Evolutionary conservation across 2,329 filamentous ascomycete species (phyloP).

Genomic region (Tolypocladium endophyticum): DNA sequence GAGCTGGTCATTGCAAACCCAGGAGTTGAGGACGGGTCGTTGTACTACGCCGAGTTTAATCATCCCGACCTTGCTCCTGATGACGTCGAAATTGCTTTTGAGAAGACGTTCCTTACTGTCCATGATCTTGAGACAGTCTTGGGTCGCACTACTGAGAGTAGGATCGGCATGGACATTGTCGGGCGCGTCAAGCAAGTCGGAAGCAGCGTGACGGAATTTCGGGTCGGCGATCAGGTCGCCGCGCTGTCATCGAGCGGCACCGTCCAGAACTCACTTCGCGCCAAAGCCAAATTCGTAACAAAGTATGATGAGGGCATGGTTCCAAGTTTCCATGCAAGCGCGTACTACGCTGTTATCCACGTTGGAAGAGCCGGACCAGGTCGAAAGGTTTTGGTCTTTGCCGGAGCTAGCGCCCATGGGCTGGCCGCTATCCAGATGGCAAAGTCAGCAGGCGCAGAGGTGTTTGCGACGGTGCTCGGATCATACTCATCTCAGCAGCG

Average conservation of each 20-base stretch:
- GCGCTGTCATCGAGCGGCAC: constrained; percentile 24
- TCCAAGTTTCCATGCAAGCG: constrained; percentile 28
- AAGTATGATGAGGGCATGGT: constrained; percentile 14
- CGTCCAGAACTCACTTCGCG: constrained; percentile 21
- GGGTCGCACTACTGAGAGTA: constrained; percentile 18
- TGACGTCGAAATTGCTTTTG: constrained; percentile 30
- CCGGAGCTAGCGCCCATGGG: constrained; percentile 31
- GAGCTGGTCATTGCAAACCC: constrained; percentile 15
- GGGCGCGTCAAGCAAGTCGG: constrained; percentile 27
- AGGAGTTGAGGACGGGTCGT: constrained; percentile 12
- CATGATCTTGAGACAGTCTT: constrained; percentile 24
- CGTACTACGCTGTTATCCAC: constrained; percentile 28
- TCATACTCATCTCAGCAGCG: constrained; percentile 21
- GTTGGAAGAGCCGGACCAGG: constrained; percentile 16
- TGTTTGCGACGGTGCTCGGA: constrained; percentile 31
- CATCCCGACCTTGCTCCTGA: constrained; percentile 12
- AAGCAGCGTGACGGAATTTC: constrained; percentile 17
- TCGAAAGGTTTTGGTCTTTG: constrained; percentile 30
- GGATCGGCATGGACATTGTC: constrained; percentile 29
- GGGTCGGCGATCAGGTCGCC: constrained; percentile 29
- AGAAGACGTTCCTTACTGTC: constrained; percentile 21
- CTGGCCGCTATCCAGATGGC: constrained; percentile 32
- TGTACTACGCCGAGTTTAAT: constrained; percentile 13
- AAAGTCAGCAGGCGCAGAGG: constrained; percentile 20
- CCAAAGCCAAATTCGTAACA: constrained; percentile 26